These are phyloP conservation scores for Coccomyxa sp. DNA, from an alignment of 139 green algal species.

Conservation along the genomic window DNA sequence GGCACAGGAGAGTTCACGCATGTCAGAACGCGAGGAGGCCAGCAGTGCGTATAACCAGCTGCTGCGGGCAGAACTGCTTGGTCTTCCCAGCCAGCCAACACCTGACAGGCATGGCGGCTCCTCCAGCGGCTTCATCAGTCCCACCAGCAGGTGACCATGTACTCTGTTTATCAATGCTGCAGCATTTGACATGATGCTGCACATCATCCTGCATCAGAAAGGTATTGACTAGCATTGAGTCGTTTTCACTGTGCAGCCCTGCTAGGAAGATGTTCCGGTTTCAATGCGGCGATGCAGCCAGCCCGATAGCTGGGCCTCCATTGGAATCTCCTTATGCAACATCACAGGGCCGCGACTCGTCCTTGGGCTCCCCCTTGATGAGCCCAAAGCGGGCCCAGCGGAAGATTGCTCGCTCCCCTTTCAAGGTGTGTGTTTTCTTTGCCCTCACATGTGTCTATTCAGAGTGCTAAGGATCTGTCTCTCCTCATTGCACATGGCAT, in stretches of 20 bases:
- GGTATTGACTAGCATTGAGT: neutral
- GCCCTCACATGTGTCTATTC: too few species aligned
- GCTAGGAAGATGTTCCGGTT: constrained; percentile 72
- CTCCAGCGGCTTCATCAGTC: neutral
- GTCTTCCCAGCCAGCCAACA: constrained; percentile 29
- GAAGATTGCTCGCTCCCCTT: constrained; percentile 87
- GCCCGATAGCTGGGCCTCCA: constrained; percentile 42
- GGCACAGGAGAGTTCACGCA: constrained; percentile 22
- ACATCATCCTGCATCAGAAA: neutral
- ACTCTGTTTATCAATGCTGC: neutral
- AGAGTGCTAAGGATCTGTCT: too few species aligned
- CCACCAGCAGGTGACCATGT: constrained; percentile 18
- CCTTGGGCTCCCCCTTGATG: constrained; percentile 20
- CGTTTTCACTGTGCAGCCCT: constrained; percentile 21
- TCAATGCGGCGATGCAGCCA: constrained; percentile 60
- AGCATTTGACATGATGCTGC: neutral
- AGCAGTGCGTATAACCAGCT: constrained; percentile 69
- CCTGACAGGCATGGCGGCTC: neutral
- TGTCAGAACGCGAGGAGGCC: constrained; percentile 1
- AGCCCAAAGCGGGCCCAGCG: constrained; percentile 49
- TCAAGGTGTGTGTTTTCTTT: constrained; percentile 69
- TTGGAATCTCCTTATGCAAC: constrained; percentile 66
- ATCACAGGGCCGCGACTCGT: constrained; percentile 50
- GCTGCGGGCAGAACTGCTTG: constrained; percentile 71
- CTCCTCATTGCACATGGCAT: too few species aligned